Evolutionary conservation across 106 monocot genomes (phyloP).

Genomic region (Cymbidium sinense): DNA sequence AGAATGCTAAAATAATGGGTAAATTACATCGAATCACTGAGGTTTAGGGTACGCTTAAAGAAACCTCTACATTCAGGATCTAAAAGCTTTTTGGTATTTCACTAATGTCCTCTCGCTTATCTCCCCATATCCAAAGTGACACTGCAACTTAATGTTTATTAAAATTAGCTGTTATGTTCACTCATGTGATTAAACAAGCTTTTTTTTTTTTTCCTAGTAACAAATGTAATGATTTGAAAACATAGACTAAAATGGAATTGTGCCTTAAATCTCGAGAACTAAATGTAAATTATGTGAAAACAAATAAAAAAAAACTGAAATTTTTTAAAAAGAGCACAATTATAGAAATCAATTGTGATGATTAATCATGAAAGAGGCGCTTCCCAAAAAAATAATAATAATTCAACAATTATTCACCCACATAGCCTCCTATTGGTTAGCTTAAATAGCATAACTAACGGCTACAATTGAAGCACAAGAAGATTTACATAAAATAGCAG

Average conservation of each 20-base stretch:
- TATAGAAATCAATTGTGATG: not conserved
- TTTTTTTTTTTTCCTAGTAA: not conserved
- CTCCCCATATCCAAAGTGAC: not conserved
- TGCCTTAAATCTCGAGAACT: no score
- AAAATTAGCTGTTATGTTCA: not conserved
- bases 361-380: not conserved
- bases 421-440: no score
- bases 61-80: not conserved
- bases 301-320: no score
- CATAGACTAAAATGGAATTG: not conserved
- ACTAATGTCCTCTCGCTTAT: not conserved
- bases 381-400: not conserved
- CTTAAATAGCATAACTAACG: no score
- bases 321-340: not conserved
- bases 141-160: not conserved
- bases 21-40: no score
- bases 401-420: no score
- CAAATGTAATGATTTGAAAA: not conserved
- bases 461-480: no score
- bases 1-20: no score
- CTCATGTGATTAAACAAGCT: not conserved
- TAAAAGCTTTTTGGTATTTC: not conserved
- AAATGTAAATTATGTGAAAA: not conserved
- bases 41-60: not conserved
- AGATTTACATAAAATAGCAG: not conserved